phyloP scores from a whole-genome alignment of 345 rosid genomes.

The Geranium rotundifolium region DNA sequence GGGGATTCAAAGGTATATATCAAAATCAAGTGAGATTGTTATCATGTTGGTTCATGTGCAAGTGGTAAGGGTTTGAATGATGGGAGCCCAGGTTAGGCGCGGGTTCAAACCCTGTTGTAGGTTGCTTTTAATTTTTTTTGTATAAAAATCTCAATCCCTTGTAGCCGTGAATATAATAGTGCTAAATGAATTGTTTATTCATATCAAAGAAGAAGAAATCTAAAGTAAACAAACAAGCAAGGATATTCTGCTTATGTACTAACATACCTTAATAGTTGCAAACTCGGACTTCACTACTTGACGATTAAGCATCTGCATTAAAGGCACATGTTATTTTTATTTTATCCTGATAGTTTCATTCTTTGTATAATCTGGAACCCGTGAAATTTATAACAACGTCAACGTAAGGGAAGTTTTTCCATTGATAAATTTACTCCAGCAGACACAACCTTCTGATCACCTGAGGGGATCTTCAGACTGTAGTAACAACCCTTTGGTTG shows the following conservation, averaged over 20 bases:
- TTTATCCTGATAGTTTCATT: background rate
- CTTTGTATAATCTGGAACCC: too few species aligned
- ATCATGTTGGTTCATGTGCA: too few species aligned
- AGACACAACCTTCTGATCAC: constrained; percentile 48
- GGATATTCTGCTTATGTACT: background rate
- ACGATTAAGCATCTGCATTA: constrained; percentile 55
- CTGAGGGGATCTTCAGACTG: constrained; percentile 40
- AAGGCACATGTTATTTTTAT: constrained; percentile 8
- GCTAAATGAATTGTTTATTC: too few species aligned
- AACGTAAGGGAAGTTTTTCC: background rate
- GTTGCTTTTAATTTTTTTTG: too few species aligned
- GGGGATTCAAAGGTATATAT: too few species aligned
- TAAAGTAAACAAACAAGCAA: background rate
- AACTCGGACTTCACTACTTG: constrained; percentile 93
- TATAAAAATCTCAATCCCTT: too few species aligned
- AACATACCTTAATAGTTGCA: constrained; percentile 71
- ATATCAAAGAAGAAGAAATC: too few species aligned
- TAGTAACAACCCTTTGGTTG: constrained; percentile 68
- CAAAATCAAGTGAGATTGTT: too few species aligned
- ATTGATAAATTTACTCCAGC: background rate
- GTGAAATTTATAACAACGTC: background rate
- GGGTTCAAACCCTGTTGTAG: too few species aligned
- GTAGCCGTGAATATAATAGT: too few species aligned
- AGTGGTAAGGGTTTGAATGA: too few species aligned
- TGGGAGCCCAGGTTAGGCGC: too few species aligned